Conservation (phyloP, 2,329 filamentous ascomycete species). For the Cercospora citrullina region DNA sequence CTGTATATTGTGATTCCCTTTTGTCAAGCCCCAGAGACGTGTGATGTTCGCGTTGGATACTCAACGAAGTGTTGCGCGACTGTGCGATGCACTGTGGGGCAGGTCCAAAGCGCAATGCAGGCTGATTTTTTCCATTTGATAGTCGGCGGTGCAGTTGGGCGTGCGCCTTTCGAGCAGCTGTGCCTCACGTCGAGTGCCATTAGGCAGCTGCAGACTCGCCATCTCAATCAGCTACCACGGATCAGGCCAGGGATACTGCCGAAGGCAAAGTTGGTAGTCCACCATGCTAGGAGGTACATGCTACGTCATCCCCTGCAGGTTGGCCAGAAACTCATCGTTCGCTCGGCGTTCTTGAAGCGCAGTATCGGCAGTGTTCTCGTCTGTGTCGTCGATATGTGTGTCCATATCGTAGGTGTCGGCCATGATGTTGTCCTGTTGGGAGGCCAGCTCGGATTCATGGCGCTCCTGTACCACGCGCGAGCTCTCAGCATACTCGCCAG, state of each 20-base stretch:
- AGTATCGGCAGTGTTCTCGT: background rate
- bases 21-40: too few species aligned
- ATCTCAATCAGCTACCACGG: background rate
- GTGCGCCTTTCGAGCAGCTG: background rate
- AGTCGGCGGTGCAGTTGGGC: background rate
- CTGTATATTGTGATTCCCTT: background rate
- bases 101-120: background rate
- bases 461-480: slow-evolving; percentile 3
- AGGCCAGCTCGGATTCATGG: slow-evolving; percentile 3
- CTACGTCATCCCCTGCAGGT: slow-evolving; percentile 13
- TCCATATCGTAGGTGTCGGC: slow-evolving; percentile 5
- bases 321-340: slow-evolving; percentile 11
- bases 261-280: background rate
- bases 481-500: slow-evolving; percentile 13
- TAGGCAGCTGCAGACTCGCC: background rate
- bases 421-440: slow-evolving; percentile 11
- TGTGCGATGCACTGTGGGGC: background rate
- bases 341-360: slow-evolving; percentile 9
- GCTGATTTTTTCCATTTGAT: background rate
- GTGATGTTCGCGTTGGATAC: too few species aligned
- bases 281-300: background rate
- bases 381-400: background rate
- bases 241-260: background rate
- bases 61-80: background rate
- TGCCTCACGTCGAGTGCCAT: too few species aligned